Evolutionary conservation across 192 early-diverging fungal species (phyloP).

Genomic region (Gaertneriomyces semiglobifer): DNA sequence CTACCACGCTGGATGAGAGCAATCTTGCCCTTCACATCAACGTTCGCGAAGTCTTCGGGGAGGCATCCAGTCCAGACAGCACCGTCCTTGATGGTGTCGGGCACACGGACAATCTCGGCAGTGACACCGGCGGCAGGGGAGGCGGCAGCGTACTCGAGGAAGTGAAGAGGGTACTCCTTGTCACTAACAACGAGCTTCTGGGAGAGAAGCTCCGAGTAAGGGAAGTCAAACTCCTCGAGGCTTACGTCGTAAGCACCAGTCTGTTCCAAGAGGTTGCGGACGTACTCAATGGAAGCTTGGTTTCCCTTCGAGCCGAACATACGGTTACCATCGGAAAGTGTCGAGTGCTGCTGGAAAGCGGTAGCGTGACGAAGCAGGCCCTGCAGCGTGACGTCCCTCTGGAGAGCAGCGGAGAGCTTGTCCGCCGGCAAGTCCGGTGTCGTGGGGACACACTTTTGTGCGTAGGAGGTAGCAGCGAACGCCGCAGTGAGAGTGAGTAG

Average conservation of each 20-base stretch:
- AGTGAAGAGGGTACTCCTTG: background rate
- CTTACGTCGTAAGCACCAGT: constrained; percentile 8
- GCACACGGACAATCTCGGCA: background rate
- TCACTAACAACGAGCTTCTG: background rate
- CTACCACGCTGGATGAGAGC: background rate
- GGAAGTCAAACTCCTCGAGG: background rate
- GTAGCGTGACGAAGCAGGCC: background rate
- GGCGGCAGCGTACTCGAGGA: background rate
- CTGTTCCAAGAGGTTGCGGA: background rate
- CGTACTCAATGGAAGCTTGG: background rate
- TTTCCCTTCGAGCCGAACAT: background rate
- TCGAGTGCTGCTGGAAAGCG: background rate
- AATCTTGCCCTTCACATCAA: constrained; percentile 8
- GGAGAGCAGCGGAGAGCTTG: background rate
- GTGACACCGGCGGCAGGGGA: background rate
- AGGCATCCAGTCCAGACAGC: background rate
- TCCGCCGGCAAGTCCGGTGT: background rate
- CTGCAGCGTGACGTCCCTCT: background rate
- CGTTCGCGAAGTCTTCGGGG: background rate
- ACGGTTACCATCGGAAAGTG: background rate
- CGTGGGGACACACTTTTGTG: too few relatives aligned
- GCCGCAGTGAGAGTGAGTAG: too few relatives aligned
- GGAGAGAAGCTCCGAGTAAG: background rate
- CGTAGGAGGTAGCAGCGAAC: too few relatives aligned
- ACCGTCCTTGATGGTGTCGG: constrained; percentile 8